Evolutionary conservation across 2,329 filamentous ascomycete genomes (phyloP).

Genomic region (Colletotrichum euphorbiae): DNA sequence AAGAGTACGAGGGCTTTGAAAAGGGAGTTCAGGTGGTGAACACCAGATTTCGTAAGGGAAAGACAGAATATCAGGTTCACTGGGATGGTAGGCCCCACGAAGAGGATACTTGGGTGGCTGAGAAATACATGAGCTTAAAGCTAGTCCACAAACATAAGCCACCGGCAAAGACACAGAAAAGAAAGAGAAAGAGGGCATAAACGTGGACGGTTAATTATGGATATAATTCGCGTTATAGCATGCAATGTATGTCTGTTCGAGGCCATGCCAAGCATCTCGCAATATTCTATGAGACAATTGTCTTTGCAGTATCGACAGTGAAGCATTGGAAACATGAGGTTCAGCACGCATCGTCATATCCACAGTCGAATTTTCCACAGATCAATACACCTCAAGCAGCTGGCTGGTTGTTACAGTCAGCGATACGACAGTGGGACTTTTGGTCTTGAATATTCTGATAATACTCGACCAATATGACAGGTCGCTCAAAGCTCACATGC

Average conservation of each 20-base stretch:
- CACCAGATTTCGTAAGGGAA: background rate
- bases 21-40: background rate
- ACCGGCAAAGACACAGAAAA: background rate
- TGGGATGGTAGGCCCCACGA: background rate
- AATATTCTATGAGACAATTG: background rate
- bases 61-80: background rate
- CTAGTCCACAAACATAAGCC: background rate
- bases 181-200: background rate
- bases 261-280: background rate
- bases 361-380: too few relatives aligned
- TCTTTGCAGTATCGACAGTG: background rate
- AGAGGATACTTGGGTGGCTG: background rate
- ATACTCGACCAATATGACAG: too few relatives aligned
- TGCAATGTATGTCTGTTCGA: background rate
- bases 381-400: too few relatives aligned
- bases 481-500: too few relatives aligned
- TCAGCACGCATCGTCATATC: too few relatives aligned
- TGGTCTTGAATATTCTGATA: too few relatives aligned
- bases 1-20: background rate
- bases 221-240: background rate
- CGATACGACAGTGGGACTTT: too few relatives aligned
- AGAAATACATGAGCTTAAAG: background rate
- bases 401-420: too few relatives aligned
- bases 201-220: background rate
- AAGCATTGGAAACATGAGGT: background rate